Percentiles rank a stretch among this genome's conserved stretches.
Conservation (phyloP, 371 early-diverging fungal species). For the Syncephalis plumigaleata region DNA sequence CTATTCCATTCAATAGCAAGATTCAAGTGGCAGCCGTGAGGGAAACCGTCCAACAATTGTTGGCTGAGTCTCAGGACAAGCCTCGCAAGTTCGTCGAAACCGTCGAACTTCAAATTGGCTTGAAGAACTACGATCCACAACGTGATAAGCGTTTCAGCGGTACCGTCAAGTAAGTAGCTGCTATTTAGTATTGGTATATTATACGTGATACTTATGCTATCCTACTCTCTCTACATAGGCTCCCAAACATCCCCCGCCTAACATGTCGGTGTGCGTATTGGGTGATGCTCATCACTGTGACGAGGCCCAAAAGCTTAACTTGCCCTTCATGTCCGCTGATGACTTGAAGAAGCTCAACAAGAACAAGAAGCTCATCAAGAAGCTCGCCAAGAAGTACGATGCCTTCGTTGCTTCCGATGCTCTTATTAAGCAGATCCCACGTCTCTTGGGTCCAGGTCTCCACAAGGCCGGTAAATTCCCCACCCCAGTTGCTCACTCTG, state of each 20-base stretch:
- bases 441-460: constrained; percentile 95
- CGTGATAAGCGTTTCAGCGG: constrained; percentile 99
- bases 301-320: constrained; percentile 79
- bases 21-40: constrained; percentile 79
- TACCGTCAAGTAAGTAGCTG: constrained; percentile 49
- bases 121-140: constrained; percentile 99
- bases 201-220: background rate
- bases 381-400: constrained; percentile 87
- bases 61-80: constrained; percentile 66
- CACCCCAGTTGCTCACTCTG: constrained; percentile 88
- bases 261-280: constrained; percentile 86
- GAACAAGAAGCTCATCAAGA: constrained; percentile 99
- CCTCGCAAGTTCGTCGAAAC: constrained; percentile 90
- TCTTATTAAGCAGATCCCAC: constrained; percentile 96
- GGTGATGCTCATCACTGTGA: constrained; percentile 95
- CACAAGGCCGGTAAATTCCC: constrained; percentile 97
- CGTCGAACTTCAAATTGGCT: constrained; percentile 94
- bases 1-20: constrained; percentile 31
- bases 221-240: constrained; percentile 14
- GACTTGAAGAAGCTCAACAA: constrained; percentile 98
- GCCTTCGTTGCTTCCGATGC: constrained; percentile 97
- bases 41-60: constrained; percentile 49
- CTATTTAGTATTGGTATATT: background rate
- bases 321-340: constrained; percentile 92
- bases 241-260: constrained; percentile 89